A percentile compares a stretch with the other conserved stretches of the same genome.
Evolutionary conservation across 176 grass and related monocot genomes (phyloP).

Genomic region (Thalia dealbata): DNA sequence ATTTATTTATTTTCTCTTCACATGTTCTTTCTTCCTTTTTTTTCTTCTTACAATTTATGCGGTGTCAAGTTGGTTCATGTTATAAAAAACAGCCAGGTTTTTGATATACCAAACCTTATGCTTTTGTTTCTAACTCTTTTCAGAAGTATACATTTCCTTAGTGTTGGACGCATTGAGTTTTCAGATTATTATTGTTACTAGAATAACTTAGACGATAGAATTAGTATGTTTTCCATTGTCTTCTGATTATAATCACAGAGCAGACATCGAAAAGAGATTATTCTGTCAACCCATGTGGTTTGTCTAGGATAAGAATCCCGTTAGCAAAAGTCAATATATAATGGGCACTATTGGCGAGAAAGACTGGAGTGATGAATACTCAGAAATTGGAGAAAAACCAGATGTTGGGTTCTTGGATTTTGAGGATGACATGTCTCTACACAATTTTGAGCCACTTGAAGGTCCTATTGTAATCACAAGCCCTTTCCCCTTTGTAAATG

Average conservation of each 20-base stretch:
- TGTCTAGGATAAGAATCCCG: constrained; percentile 10
- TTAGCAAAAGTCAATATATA: constrained; percentile 1
- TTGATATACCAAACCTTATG: neutral
- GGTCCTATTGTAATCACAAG: constrained; percentile 44
- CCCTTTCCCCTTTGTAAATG: constrained; percentile 53
- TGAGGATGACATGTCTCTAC: constrained; percentile 47
- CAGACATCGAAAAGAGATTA: neutral
- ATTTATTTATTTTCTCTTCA: neutral
- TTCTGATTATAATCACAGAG: neutral
- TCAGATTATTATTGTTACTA: neutral
- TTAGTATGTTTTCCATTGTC: neutral
- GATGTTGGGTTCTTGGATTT: constrained; percentile 86
- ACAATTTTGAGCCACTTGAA: constrained; percentile 42
- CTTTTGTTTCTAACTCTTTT: neutral
- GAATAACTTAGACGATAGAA: neutral
- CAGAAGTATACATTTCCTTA: neutral
- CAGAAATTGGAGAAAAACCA: constrained; percentile 59
- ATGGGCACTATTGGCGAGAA: constrained; percentile 34
- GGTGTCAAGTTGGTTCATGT: neutral
- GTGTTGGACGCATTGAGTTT: neutral
- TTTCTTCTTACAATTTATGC: neutral
- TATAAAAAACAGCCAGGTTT: neutral
- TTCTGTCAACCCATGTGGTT: neutral
- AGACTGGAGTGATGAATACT: constrained; percentile 54
- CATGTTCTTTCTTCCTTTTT: neutral